Base-by-base conservation (phyloP, 108 stramenopile species). In the Parmales sp. region DNA sequence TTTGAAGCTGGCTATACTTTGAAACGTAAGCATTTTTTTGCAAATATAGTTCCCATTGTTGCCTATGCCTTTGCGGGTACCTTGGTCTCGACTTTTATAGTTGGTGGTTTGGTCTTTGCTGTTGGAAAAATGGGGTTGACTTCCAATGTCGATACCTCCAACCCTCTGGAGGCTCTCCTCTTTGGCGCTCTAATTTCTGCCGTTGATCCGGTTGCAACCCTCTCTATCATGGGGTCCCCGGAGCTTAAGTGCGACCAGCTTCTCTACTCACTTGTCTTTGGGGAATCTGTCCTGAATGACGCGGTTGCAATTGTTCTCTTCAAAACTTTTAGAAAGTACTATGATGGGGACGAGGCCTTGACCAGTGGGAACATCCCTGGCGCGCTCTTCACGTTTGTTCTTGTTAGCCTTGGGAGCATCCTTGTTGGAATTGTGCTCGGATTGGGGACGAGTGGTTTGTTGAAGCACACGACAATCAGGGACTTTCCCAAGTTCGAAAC, bases 261-360 rank as follows among this genome's bases (percentile, higher is more conserved):
- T 23, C 78, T 98, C 70, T 95, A 96, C 76, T 86, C 82, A 45
- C 78, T 98, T 45, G 95, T 96, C 44, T 97, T 98, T 79, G 97
- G 97, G 63, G 97, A 98, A 65, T 71, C 66, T 48, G 95, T 98
- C 13, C 78, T 98, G 31, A 98, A 98, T 72, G 97, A 98, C 80
- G 97, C 97, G 6, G 88, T 98, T 37, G 94, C 95, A 23, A 95
- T 98, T 82, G 94, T 95, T 22, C 71, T 98, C 13, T 98, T 98
- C 80, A 87, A 92, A 45, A 92, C 92, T 2, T 95, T 98, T 70
- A 78, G 82, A 20, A 78, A 81, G 45, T 92, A 80, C 67, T 92
- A 92, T 74, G 78, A 83, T 26, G 84, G 82, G 16, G 87, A 85
- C 39, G 90, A 81, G 1, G 82, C 89, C 5, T 45, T 66, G 75